Conservation (phyloP, 2,329 filamentous ascomycete genomes). For the Cordyceps farinosa region DNA sequence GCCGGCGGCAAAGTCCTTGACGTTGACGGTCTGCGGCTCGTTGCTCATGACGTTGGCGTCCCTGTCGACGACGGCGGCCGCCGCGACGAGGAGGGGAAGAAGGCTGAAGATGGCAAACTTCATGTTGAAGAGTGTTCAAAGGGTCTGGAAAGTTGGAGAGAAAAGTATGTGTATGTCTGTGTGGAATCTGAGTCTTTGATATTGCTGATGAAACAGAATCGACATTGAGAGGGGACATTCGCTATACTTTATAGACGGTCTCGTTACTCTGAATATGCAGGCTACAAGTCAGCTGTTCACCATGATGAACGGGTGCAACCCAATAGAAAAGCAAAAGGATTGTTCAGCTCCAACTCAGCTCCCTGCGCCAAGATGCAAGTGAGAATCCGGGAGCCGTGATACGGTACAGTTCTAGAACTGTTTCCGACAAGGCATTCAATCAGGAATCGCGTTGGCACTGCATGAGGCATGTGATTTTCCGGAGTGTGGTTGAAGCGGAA, state of each 20-base stretch:
- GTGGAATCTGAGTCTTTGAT: neutral
- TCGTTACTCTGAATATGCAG: neutral
- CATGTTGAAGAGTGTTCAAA: neutral
- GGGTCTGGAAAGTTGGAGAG: neutral
- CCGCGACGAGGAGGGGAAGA: neutral
- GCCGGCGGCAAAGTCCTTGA: neutral
- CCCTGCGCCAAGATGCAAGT: conserved; percentile 9
- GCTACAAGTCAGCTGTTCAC: neutral
- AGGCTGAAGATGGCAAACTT: conserved; percentile 5
- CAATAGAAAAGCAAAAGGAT: neutral
- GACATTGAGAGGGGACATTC: neutral
- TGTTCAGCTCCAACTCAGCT: conserved; percentile 11
- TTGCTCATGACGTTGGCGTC: neutral
- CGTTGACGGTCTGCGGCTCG: neutral
- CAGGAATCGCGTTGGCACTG: neutral
- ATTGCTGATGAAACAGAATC: neutral
- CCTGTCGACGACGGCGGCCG: neutral
- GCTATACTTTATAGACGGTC: neutral
- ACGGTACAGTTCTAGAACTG: neutral
- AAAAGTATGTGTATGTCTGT: neutral
- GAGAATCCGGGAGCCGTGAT: neutral
- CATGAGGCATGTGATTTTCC: neutral
- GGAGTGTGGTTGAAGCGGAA: neutral
- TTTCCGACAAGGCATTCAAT: neutral
- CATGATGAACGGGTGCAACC: neutral